A percentile compares a stretch with the other conserved stretches of the same genome.
These are phyloP conservation scores for Urostyla sp. DNA, from an alignment of 73 alveolate species.

Conservation along the genomic window DNA sequence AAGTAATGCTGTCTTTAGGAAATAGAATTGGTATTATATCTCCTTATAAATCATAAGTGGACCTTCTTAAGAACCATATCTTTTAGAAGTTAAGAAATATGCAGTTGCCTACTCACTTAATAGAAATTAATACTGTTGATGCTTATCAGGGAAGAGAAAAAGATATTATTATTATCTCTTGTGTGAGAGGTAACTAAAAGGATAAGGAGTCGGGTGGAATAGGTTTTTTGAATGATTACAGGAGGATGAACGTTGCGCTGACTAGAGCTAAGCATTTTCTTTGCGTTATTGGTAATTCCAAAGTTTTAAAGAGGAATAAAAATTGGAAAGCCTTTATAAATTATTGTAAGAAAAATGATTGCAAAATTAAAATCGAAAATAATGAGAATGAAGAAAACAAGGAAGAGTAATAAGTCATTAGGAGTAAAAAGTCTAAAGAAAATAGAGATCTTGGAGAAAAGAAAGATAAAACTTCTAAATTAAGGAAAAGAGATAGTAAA, in stretches of 20 bases:
- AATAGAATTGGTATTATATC: conserved; percentile 73
- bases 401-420: too few species aligned
- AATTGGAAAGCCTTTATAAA: conserved; percentile 37
- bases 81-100: conserved; percentile 20
- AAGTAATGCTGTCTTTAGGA: too few species aligned
- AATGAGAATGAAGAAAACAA: background rate
- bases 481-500: too few species aligned
- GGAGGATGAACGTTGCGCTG: conserved; percentile 96
- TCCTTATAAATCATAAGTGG: conserved; percentile 79
- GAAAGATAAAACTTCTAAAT: too few species aligned
- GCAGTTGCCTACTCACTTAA: conserved; percentile 22
- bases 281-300: conserved; percentile 88
- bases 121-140: conserved; percentile 90
- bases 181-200: conserved; percentile 80
- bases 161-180: conserved; percentile 89
- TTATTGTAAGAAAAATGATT: conserved; percentile 12
- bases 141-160: conserved; percentile 97
- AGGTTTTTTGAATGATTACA: conserved; percentile 91
- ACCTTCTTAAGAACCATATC: conserved; percentile 56
- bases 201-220: too few species aligned
- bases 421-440: too few species aligned
- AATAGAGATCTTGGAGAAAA: too few species aligned
- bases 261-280: conserved; percentile 89
- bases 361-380: background rate
- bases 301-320: conserved; percentile 74